phyloP scores from a whole-genome alignment of 441 rosid species.

The Populus tomentosa region DNA sequence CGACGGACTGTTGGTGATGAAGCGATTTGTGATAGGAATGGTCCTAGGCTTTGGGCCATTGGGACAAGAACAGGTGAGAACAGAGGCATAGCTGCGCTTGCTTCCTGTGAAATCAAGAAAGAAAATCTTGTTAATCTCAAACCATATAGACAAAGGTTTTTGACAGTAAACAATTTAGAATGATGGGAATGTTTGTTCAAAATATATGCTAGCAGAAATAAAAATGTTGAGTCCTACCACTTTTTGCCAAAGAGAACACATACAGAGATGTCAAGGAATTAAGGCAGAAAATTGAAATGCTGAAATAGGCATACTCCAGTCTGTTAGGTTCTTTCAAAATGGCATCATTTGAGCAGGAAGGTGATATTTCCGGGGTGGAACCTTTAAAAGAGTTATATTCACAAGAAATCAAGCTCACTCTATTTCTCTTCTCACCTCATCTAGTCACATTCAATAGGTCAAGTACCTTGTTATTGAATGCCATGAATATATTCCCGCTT shows the following conservation, averaged over 20 bases:
- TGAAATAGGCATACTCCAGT: not conserved
- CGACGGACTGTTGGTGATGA: constrained; percentile 68
- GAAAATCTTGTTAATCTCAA: constrained; percentile 10
- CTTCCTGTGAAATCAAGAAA: constrained; percentile 52
- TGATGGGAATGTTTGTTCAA: not conserved
- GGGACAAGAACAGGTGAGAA: constrained; percentile 90
- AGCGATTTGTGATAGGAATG: constrained; percentile 68
- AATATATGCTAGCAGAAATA: not conserved
- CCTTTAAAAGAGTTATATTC: not conserved
- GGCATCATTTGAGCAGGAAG: not conserved
- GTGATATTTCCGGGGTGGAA: not conserved
- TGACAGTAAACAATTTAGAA: not conserved
- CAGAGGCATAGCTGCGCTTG: constrained; percentile 83
- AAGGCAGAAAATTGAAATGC: not conserved
- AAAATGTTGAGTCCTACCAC: not conserved
- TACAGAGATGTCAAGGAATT: not conserved
- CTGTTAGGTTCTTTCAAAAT: not conserved
- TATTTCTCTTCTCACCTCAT: not conserved
- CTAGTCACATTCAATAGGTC: constrained; percentile 1
- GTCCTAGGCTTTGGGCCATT: constrained; percentile 90
- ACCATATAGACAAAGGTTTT: constrained; percentile 6
- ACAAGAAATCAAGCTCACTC: not conserved
- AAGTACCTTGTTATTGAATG: constrained; percentile 92
- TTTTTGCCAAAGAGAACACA: not conserved
- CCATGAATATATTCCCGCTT: constrained; percentile 79